Conservation (phyloP, 768 basidiomycete genomes). For the Tubosaeta sp. region DNA sequence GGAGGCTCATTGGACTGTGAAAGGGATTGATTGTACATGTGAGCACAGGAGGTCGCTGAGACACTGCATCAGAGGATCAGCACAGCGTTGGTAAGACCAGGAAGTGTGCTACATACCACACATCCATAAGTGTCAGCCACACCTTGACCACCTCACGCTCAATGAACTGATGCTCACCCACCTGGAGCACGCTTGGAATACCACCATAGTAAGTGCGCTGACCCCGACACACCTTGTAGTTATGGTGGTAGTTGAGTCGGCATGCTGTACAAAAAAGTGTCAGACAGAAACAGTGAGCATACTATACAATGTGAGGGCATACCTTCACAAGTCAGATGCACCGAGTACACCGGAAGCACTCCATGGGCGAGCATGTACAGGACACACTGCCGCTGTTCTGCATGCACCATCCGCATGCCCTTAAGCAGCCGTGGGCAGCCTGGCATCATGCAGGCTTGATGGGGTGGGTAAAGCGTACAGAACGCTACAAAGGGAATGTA, state of each 20-base stretch:
- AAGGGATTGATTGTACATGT: neutral
- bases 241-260: constrained; percentile 3
- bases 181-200: neutral
- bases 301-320: neutral
- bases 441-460: neutral
- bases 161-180: constrained; percentile 2
- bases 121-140: constrained; percentile 1
- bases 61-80: neutral
- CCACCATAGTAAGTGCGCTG: neutral
- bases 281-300: too few relatives aligned
- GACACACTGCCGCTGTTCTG: neutral
- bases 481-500: too few relatives aligned
- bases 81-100: too few relatives aligned
- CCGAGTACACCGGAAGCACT: neutral
- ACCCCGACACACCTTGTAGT: neutral
- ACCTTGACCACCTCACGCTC: neutral
- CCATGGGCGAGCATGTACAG: neutral
- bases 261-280: neutral
- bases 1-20: neutral
- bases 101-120: neutral
- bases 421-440: neutral
- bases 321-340: constrained; percentile 1
- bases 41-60: neutral
- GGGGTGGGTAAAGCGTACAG: constrained; percentile 1
- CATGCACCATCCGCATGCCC: constrained; percentile 4